Evolutionary conservation across 129 eudicot species (phyloP), one percentile per base, ranked within the genome.

Genomic region (Flaveria linearis): DNA sequence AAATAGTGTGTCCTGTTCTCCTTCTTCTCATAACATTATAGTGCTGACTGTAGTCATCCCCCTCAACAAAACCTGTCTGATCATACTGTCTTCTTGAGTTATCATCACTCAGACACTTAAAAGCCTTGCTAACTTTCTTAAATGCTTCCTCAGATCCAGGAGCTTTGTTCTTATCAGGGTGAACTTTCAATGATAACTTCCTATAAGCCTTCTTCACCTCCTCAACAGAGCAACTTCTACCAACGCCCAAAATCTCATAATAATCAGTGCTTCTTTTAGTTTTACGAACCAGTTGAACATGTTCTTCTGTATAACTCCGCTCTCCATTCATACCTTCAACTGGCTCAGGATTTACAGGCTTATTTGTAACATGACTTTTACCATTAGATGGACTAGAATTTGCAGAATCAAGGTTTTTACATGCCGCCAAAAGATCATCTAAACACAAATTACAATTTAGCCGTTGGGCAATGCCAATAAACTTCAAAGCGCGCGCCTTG

Each of bases 121-220:
- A 94, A 2, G 99, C 99, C 82, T 83, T 91, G 68, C 88, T 68
- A 42, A 95, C 96, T 79, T 91, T 91, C 90, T 94, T 95, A 79
- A 95, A 95, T 1, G 99, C 99, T 51, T 91, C 96, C 72, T 95
- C 99, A 17, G 99, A 90, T 30, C 96, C 97, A 1, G 99, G 99
- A 6, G 96, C 99, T 80, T 95, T 91, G 51, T 95, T 95, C 85
- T 95, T 95, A 75, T 95, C 99, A 46, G 97, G 99, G 83, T 95
- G 99, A 76, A 95, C 99, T 76, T 95, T 94, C 81, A 95, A 79
- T 0, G 99, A 95, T 69, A 95, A 68, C 71, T 95, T 95, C 68
- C 96, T 89, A 81, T 91, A 95, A 2, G 97, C 99, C 86, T 87
- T 95, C 82, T 94, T 84, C 61, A 91, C 82, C 84, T 95, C 97